Base-by-base conservation (phyloP, 2,329 filamentous ascomycete species). In the Mycosphaerella arachidis region DNA sequence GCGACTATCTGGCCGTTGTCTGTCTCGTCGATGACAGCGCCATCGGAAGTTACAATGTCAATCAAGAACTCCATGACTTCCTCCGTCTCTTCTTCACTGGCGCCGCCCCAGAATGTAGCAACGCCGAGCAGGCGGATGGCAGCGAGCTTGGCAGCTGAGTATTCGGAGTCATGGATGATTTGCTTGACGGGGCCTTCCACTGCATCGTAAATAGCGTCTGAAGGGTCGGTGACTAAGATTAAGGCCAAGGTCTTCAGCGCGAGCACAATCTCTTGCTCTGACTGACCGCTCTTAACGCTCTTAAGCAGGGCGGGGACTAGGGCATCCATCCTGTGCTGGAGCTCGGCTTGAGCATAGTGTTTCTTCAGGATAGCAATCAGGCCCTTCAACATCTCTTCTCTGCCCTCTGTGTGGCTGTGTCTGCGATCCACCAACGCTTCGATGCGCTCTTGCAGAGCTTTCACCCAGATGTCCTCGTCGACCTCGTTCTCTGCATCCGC, bases 41-140 rank as follows among this genome's bases (percentile, higher is more conserved):
- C 92, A 66, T 96, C 91, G 7, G 87, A 90, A 61, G 90, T 86
- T 18, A 92, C 79, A 53, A 96, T 90, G 60, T 92, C 89, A 10
- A 93, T 76, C 30, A 93, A 77, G 64, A 88, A 90, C 2, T 87
- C 84, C 80, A 95, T 88, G 51, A 90, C 79, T 35, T 92, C 87
- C 45, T 88, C 78, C 0, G 86, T 69, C 20, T 86, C 87, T 33
- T 87, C 84, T 31, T 85, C 81, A 5, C 84, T 83, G 1, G 88
- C 89, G 1, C 91, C 91, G 16, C 88, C 89, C 67, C 91, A 93
- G 66, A 90, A 85, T 1, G 88, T 84, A 27, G 85, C 85, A n/a
- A 89, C 82, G 37, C 85, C 84, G 56, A 95, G 82, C 12, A 88
- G 83, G 68, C 89, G 85, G n/a, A 96, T 86, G 0, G 89, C 87